These are phyloP conservation scores for Cinchona pubescens DNA, from an alignment of 257 asterid species.

Conservation along the genomic window DNA sequence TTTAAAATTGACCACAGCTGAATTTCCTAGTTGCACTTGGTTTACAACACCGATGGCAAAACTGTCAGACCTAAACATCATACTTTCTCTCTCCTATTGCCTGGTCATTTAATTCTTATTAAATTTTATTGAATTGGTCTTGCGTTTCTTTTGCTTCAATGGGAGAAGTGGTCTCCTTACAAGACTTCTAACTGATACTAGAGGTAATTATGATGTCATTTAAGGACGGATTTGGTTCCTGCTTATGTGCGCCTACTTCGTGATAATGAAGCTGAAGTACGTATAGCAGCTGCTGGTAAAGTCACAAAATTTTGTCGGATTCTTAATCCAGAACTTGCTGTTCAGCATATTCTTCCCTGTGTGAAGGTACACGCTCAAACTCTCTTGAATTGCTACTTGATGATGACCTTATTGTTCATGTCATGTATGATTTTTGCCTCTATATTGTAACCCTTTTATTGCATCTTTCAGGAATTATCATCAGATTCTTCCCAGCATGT, in stretches of 20 bases:
- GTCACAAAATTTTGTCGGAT: slow-evolving; percentile 80
- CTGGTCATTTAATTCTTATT: neutral
- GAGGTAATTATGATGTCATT: slow-evolving; percentile 23
- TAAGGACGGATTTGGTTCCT: slow-evolving; percentile 88
- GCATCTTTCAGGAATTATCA: slow-evolving; percentile 67
- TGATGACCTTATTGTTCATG: slow-evolving; percentile 18
- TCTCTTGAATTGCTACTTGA: neutral
- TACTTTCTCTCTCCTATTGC: neutral
- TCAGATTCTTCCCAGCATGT: slow-evolving; percentile 95
- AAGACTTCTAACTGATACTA: slow-evolving; percentile 15
- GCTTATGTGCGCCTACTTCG: slow-evolving; percentile 87
- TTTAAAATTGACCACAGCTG: neutral
- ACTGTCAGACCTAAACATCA: neutral
- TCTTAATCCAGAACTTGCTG: slow-evolving; percentile 77
- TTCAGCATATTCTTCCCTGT: slow-evolving; percentile 89
- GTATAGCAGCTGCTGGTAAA: slow-evolving; percentile 90
- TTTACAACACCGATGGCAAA: neutral
- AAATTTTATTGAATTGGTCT: neutral
- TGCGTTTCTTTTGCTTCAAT: neutral
- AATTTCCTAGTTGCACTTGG: neutral
- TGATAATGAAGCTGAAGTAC: slow-evolving; percentile 90
- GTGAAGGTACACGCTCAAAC: slow-evolving; percentile 59
- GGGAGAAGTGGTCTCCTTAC: neutral
- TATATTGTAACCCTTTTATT: slow-evolving; percentile 8
- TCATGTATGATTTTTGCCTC: neutral